These are phyloP conservation scores for Neoscytalidium dimidiatum DNA, from an alignment of 2,329 filamentous ascomycete genomes.

Conservation along the genomic window DNA sequence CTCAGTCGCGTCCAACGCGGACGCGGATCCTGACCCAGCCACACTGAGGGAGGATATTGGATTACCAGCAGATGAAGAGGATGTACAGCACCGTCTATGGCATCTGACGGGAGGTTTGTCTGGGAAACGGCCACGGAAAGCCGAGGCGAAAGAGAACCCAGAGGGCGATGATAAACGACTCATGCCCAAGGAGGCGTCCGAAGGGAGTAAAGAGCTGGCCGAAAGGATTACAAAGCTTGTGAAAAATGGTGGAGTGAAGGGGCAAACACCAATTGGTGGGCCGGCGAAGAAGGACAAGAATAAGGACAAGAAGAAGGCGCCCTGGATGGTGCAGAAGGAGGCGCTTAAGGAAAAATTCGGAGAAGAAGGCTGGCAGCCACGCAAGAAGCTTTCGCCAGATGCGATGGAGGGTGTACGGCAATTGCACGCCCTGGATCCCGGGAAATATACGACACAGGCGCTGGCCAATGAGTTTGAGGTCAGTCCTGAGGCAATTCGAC, in stretches of 20 bases:
- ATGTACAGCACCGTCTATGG: not conserved
- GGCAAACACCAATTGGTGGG: not conserved
- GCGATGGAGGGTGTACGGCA: slow-evolving; percentile 87
- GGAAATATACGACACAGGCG: slow-evolving; percentile 71
- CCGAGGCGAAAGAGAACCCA: not conserved
- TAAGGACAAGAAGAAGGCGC: slow-evolving; percentile 36
- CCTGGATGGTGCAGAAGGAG: slow-evolving; percentile 76
- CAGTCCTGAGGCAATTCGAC: slow-evolving; percentile 82
- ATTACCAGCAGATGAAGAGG: not conserved
- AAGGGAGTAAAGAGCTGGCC: not conserved
- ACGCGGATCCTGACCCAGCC: not conserved
- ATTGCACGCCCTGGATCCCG: slow-evolving; percentile 74
- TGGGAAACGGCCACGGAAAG: not conserved
- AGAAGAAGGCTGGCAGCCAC: slow-evolving; percentile 73
- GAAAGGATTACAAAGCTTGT: not conserved
- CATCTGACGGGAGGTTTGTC: not conserved
- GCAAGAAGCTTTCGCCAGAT: slow-evolving; percentile 87
- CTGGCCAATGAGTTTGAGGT: slow-evolving; percentile 80
- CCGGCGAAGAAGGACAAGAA: not conserved
- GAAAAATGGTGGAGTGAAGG: not conserved
- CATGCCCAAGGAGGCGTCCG: not conserved
- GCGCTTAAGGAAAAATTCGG: slow-evolving; percentile 77
- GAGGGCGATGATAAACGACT: too few relatives aligned
- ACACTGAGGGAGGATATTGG: not conserved
- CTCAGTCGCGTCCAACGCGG: not conserved